phyloP scores from a whole-genome alignment of 2,329 filamentous ascomycete species.

The Raffaelea deltoideospora region DNA sequence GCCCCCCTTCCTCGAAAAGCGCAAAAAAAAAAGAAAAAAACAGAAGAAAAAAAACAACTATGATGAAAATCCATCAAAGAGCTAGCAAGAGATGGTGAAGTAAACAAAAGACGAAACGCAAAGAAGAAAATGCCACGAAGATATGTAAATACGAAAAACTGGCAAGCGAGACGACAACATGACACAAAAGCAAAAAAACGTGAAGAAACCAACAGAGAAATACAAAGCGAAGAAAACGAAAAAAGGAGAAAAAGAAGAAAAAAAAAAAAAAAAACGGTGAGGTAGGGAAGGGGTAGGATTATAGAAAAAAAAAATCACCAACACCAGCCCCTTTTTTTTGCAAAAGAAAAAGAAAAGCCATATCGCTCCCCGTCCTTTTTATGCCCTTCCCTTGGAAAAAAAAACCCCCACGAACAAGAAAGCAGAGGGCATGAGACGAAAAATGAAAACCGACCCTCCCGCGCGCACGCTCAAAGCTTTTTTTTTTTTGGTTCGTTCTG shows the following conservation, averaged over 20 bases:
- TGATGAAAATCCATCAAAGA: background rate
- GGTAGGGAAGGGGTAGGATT: background rate
- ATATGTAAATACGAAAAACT: background rate
- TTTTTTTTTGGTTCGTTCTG: no score
- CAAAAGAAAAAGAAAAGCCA: no score
- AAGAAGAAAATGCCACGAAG: background rate
- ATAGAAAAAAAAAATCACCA: slow-evolving; percentile 7
- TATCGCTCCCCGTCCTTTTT: slow-evolving; percentile 8
- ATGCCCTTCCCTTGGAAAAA: slow-evolving; percentile 4
- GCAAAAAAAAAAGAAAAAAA: background rate
- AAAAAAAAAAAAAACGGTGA: slow-evolving; percentile 2
- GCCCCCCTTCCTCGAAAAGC: no score
- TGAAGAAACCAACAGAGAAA: background rate
- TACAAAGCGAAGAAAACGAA: background rate
- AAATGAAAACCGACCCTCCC: no score
- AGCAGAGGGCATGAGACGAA: no score
- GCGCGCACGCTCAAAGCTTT: slow-evolving; percentile 10
- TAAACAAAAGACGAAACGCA: background rate
- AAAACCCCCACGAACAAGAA: background rate
- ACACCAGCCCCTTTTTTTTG: slow-evolving; percentile 11
- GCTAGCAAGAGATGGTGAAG: background rate
- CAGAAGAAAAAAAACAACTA: background rate
- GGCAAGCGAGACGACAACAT: background rate
- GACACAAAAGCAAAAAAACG: background rate
- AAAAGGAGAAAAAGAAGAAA: background rate